A percentile compares a stretch with the other conserved stretches of the same genome.
Evolutionary conservation across 1,284 basidiomycete genomes (phyloP).

Genomic region (Leccinum glutinopallens): DNA sequence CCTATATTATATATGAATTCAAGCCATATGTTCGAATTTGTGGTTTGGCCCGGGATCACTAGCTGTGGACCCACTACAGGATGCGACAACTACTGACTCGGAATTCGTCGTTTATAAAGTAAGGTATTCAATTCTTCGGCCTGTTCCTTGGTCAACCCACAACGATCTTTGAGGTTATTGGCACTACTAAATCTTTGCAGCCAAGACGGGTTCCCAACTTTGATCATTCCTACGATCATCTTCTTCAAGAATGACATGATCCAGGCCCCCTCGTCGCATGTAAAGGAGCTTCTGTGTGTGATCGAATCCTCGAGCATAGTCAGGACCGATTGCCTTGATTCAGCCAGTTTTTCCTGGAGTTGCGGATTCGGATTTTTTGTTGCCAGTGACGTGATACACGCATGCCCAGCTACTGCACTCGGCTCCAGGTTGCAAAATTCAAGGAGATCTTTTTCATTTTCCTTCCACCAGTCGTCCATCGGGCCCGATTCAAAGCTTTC

Average conservation of each 20-base stretch:
- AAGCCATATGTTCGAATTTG: not conserved
- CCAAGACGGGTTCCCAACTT: constrained; percentile 9
- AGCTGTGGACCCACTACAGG: not conserved
- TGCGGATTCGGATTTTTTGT: constrained; percentile 2
- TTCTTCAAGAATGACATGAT: constrained; percentile 29
- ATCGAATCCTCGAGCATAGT: constrained; percentile 29
- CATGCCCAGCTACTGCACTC: constrained; percentile 26
- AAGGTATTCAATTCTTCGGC: constrained; percentile 23
- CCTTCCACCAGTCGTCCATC: constrained; percentile 35
- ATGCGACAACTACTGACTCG: not conserved
- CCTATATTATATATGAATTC: not conserved
- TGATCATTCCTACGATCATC: constrained; percentile 22
- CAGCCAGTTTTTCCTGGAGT: constrained; percentile 11
- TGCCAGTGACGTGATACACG: constrained; percentile 31
- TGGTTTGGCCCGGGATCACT: not conserved
- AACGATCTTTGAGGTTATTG: constrained; percentile 19
- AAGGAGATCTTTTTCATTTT: constrained; percentile 4
- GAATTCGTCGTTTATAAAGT: constrained; percentile 11
- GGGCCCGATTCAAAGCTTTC: constrained; percentile 28
- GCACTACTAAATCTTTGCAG: constrained; percentile 12
- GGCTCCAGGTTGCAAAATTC: constrained; percentile 16
- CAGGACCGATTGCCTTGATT: constrained; percentile 23
- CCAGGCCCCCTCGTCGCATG: constrained; percentile 20
- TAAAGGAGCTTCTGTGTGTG: constrained; percentile 22
- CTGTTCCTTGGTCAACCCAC: constrained; percentile 23